phyloP scores from a whole-genome alignment of 2,329 filamentous ascomycete species.

The Nemania abortiva region DNA sequence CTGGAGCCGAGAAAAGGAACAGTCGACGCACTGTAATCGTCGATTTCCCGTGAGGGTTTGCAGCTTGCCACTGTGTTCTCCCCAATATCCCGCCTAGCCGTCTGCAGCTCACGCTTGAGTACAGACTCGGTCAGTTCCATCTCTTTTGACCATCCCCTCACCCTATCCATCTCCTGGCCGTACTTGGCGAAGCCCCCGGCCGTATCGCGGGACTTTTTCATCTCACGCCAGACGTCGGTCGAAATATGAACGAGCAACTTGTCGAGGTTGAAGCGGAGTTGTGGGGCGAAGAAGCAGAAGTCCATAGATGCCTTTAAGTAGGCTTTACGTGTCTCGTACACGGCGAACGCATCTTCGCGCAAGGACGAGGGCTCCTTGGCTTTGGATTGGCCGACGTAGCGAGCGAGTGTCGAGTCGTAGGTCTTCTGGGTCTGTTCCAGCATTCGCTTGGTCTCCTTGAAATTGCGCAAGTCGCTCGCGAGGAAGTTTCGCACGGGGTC shows the following conservation, averaged over 20 bases:
- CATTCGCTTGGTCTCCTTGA: constrained; percentile 84
- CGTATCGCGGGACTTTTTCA: constrained; percentile 77
- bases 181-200: constrained; percentile 74
- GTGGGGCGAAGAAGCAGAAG: constrained; percentile 88
- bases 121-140: constrained; percentile 90
- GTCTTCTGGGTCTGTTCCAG: constrained; percentile 85
- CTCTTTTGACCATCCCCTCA: constrained; percentile 92
- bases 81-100: constrained; percentile 84
- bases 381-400: constrained; percentile 88
- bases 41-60: constrained; percentile 89
- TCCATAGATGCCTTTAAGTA: constrained; percentile 95
- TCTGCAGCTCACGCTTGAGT: constrained; percentile 84
- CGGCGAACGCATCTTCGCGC: constrained; percentile 93
- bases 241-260: constrained; percentile 87
- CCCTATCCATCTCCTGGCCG: constrained; percentile 86
- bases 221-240: constrained; percentile 88
- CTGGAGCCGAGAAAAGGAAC: constrained; percentile 85
- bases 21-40: constrained; percentile 90
- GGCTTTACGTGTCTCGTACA: constrained; percentile 90
- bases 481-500: constrained; percentile 88
- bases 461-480: constrained; percentile 80
- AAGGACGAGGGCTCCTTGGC: constrained; percentile 92
- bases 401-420: constrained; percentile 83
- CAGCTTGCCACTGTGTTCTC: constrained; percentile 77
- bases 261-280: constrained; percentile 85